Base-by-base conservation (phyloP, 129 eudicot genomes). In the Dittrichia graveolens region DNA sequence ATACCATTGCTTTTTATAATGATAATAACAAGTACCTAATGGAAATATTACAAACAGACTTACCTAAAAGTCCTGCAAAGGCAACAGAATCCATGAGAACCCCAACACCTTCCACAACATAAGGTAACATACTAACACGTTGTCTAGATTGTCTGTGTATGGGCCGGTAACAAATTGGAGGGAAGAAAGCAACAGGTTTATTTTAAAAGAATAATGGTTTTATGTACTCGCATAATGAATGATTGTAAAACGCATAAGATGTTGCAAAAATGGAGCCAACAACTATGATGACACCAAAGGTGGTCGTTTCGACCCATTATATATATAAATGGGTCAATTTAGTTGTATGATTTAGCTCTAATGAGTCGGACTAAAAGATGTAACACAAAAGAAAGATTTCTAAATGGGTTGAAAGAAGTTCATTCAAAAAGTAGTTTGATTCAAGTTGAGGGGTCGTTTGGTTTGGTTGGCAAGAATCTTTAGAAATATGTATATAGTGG, bases 1-100 rank as follows among this genome's bases (percentile, higher is more conserved):
- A 47, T 10, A 47, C 53, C 53, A 11, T 9, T 14, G 53, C 14
- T 11, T 47, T 24, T 47, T 11, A 5, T 47, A 47, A 47, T 47
- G 15, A 47, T 47, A 47, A 11, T 48, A 48, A 48, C 54, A 15
- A 11, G 54, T 6, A 24, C 31, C 31, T 24, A 24, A 24, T 19
- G 18, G 11, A 39, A 62, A 62, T 10, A 6, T 69, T 45, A 19
- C 47, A 68, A 6, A 10, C 24, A 74, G 43, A 70, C 91, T 76
- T 38, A 87, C 96, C 96, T 71, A 90, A 70, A 24, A 90, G 87
- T 50, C 95, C 96, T 4, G 95, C 96, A 83, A 90, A 90, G 40
- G 95, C 96, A 60, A 90, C 95, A 42, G 96, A 95, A 78, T 90
- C 95, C 31, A 87, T 89, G 4, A 95, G 96, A 8, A 90, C 96